Evolutionary conservation across 2,329 filamentous ascomycete genomes (phyloP), one percentile per base, ranked within the genome.

Genomic region (Colletotrichum sp.): DNA sequence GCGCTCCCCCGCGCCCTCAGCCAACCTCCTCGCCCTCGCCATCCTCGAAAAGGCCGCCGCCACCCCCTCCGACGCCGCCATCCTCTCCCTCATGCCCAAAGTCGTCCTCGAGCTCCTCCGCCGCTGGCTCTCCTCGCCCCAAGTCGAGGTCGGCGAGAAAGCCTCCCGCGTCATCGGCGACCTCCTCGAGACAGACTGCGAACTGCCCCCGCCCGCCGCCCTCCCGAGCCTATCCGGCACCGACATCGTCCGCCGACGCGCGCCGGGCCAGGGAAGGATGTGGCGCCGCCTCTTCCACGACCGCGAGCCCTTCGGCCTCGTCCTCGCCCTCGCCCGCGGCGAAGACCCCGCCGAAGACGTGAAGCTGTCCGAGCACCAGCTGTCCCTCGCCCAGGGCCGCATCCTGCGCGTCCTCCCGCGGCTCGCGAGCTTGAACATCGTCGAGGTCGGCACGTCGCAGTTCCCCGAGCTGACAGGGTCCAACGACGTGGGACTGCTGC

Each of bases 11-110:
- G 85, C 90, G 1, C 87, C 90, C 1, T 88, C 90, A 3, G 90
- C 90, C 34, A 92, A 91, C 80, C 83, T 92, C 18, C 88, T 93
- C 28, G 91, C 88, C 79, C 86, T 93, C 78, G 83, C 87, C 69
- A 85, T 93, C 70, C 79, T 93, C 32, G 85, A 89, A 75, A 93
- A 93, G 79, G 91, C 90, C 6, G 83, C 88, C 26, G 81, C 82
- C 18, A 84, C 84, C 5, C 86, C 90, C 15, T 81, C 84, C 67
- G 88, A 92, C 66, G 87, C 87, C 36, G 86, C 87, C 48, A 86
- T 89, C 39, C 82, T 93, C 7, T 88, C 87, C 61, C 85, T 84
- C 52, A 86, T 91, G 81, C 86, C 88, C 52, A 82, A 83, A 4
- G 79, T 92, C 13, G 80, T 93, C 30, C 83, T 86, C 12, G 85